Evolutionary conservation across 176 grass and related monocot species (phyloP).

Genomic region (Miscanthus lutarioriparius): DNA sequence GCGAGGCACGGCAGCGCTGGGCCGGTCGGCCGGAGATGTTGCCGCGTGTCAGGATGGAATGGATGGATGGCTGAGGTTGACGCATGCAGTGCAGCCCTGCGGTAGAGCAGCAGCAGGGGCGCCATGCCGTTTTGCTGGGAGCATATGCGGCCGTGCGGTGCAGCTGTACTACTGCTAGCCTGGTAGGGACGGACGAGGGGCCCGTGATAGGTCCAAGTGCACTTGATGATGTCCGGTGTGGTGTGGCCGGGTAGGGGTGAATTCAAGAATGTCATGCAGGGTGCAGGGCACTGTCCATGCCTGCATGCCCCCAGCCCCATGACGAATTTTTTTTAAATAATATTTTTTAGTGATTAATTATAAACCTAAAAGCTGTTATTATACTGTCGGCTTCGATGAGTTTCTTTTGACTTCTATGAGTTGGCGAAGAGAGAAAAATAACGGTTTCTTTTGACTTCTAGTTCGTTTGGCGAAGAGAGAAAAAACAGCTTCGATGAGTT

Average conservation of each 20-base stretch:
- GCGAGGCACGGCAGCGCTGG: not conserved
- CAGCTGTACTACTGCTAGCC: not conserved
- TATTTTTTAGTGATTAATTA: no score
- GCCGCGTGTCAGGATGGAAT: no score
- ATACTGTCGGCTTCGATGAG: no score
- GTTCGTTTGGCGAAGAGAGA: no score
- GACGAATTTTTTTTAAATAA: no score
- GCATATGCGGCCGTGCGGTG: not conserved
- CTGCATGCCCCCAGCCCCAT: no score
- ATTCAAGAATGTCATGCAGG: not conserved
- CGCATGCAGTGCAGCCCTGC: not conserved
- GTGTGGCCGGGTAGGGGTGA: not conserved
- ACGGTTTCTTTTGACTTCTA: no score
- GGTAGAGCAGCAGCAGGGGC: not conserved
- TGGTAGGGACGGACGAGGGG: not conserved
- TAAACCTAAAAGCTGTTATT: no score
- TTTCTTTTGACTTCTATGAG: no score
- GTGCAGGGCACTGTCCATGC: no score
- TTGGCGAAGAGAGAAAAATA: no score
- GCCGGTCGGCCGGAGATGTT: not conserved
- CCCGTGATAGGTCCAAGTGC: not conserved
- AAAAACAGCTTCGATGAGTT: no score
- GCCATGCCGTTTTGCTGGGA: slow-evolving; percentile 29
- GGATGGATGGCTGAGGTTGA: not conserved
- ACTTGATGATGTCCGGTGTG: not conserved